A percentile compares a stretch with the other conserved stretches of the same genome.
Evolutionary conservation across 768 basidiomycete genomes (phyloP).

Genomic region (Pisolithus microcarpus): DNA sequence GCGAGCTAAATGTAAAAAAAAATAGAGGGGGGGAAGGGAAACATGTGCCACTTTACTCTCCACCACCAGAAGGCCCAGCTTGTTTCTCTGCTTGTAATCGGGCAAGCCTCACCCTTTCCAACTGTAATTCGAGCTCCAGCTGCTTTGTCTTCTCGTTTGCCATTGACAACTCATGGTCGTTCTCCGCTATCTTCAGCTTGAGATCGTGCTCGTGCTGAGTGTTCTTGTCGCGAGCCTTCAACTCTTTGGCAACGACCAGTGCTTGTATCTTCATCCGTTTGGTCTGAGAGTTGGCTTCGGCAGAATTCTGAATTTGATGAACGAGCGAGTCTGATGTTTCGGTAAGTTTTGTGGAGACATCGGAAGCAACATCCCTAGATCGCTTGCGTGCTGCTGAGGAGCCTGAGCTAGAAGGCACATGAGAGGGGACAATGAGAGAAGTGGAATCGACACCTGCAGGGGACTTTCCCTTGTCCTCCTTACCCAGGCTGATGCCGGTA

Average conservation of each 20-base stretch:
- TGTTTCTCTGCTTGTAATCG: neutral
- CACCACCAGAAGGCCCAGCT: neutral
- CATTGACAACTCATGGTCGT: neutral
- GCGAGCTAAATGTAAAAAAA: no score
- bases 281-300: neutral
- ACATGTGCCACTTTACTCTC: no score
- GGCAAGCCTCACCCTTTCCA: neutral
- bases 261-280: neutral
- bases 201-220: neutral
- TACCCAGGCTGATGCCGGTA: no score
- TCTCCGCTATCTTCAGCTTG: neutral
- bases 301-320: neutral
- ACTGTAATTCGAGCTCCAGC: neutral
- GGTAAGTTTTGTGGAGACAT: neutral
- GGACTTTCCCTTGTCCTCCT: no score
- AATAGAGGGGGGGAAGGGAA: no score
- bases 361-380: neutral
- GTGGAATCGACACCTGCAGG: no score
- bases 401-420: neutral
- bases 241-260: neutral
- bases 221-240: neutral
- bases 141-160: neutral
- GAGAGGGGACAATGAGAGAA: no score
- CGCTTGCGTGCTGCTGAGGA: neutral
- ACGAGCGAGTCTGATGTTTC: neutral